These are phyloP conservation scores for Aspergillus aculeatinus DNA, from an alignment of 2,329 filamentous ascomycete species.

Conservation along the genomic window DNA sequence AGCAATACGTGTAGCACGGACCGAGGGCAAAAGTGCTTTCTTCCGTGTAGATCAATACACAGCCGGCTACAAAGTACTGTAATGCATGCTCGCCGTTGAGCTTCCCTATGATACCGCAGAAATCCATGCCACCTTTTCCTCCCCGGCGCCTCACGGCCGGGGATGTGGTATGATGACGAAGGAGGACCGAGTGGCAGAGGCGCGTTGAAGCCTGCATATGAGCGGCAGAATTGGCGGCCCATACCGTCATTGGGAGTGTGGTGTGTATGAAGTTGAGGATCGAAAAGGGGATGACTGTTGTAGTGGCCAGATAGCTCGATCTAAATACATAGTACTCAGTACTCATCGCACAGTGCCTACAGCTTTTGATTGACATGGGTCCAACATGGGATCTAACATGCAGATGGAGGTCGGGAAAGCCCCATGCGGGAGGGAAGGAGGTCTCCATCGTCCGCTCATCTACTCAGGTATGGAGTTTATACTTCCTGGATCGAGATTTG, in stretches of 20 bases:
- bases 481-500: constrained; percentile 10
- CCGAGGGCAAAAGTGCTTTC: not conserved
- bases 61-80: not conserved
- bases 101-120: not conserved
- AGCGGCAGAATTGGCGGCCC: not conserved
- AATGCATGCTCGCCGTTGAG: constrained; percentile 9
- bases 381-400: not conserved
- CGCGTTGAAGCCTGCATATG: not conserved
- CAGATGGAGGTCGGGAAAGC: not conserved
- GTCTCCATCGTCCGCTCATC: constrained; percentile 2
- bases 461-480: constrained; percentile 4
- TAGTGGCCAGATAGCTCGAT: not conserved
- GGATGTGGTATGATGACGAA: not conserved
- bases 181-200: not conserved
- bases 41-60: not conserved
- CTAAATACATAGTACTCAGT: not conserved
- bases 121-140: not conserved
- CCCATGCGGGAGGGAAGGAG: not conserved
- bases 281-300: not conserved
- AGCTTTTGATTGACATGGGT: not conserved
- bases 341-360: too few relatives aligned
- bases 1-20: not conserved
- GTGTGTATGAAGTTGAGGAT: not conserved
- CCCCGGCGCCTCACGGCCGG: not conserved
- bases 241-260: not conserved